phyloP scores from a whole-genome alignment of 352 stramenopile species.

The Pseudoperonospora humuli region DNA sequence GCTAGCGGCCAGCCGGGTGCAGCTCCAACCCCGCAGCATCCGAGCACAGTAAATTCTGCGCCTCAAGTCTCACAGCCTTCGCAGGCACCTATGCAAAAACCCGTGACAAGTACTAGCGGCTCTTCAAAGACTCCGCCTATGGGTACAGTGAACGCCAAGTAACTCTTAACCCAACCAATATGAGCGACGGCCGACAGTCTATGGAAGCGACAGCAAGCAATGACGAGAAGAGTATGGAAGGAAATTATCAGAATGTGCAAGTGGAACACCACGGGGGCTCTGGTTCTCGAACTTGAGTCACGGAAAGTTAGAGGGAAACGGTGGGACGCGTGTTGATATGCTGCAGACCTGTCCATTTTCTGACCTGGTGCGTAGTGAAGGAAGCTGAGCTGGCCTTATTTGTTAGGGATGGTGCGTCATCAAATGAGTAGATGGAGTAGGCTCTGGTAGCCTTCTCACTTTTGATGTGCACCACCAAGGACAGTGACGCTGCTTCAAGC shows the following conservation, averaged over 20 bases:
- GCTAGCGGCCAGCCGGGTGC: constrained; percentile 15
- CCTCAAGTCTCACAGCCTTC: constrained; percentile 44
- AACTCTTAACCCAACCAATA: constrained; percentile 27
- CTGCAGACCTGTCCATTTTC: constrained; percentile 19
- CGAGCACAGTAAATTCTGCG: constrained; percentile 27
- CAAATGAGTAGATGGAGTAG: constrained; percentile 24
- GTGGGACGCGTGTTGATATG: constrained; percentile 15
- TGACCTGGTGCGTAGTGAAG: constrained; percentile 14
- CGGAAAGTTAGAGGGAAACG: constrained; percentile 21
- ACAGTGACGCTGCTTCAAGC: constrained; percentile 20
- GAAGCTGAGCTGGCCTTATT: constrained; percentile 24
- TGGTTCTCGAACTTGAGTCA: constrained; percentile 25
- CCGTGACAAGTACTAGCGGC: constrained; percentile 51
- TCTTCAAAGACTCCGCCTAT: constrained; percentile 81
- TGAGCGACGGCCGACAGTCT: constrained; percentile 25
- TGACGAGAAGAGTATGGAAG: constrained; percentile 15
- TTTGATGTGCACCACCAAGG: constrained; percentile 20
- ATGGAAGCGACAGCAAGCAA: constrained; percentile 11
- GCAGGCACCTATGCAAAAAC: constrained; percentile 61
- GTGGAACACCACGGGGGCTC: constrained; percentile 11
- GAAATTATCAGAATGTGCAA: constrained; percentile 20
- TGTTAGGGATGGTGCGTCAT: constrained; percentile 22
- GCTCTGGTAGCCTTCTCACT: constrained; percentile 14
- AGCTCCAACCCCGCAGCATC: constrained; percentile 21
- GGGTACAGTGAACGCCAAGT: constrained; percentile 86